Conservation (phyloP, 2,329 filamentous ascomycete species). For the Monosporascus sp. region DNA sequence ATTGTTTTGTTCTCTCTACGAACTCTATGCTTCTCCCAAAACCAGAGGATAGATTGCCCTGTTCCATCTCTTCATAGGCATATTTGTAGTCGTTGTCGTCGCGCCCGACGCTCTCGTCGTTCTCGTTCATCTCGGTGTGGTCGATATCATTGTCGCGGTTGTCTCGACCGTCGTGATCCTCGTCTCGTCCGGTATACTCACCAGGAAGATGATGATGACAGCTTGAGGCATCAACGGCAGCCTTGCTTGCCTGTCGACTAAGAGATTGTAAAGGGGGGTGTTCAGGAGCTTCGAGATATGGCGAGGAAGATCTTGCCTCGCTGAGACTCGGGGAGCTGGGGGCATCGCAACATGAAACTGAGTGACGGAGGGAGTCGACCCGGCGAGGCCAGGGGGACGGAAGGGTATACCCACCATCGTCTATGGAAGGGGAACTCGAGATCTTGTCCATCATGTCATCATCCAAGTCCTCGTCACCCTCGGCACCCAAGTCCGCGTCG, state of each 20-base stretch:
- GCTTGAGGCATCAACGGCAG: conserved; percentile 21
- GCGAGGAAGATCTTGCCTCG: conserved; percentile 36
- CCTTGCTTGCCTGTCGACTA: conserved; percentile 28
- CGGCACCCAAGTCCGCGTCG: conserved; percentile 57
- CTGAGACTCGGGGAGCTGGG: conserved; percentile 24
- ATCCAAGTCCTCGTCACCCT: conserved; percentile 71
- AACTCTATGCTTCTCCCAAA: conserved; percentile 8
- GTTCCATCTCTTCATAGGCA: conserved; percentile 5
- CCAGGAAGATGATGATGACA: conserved; percentile 43
- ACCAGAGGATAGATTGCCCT: conserved; percentile 9
- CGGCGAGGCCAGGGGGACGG: conserved; percentile 37
- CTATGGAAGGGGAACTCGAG: conserved; percentile 96
- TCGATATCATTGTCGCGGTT: conserved; percentile 29
- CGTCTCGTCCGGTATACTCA: conserved; percentile 36
- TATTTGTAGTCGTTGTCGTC: conserved; percentile 22
- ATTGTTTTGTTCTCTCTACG: conserved; percentile 6
- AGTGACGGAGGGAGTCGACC: conserved; percentile 35
- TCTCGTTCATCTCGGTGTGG: conserved; percentile 27
- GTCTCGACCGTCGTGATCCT: conserved; percentile 19
- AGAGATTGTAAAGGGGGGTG: conserved; percentile 22
- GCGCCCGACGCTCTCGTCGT: conserved; percentile 22
- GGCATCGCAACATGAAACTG: conserved; percentile 22
- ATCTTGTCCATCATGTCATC: conserved; percentile 98
- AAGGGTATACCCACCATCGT: conserved; percentile 82
- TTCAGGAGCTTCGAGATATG: conserved; percentile 34